Conservation (phyloP, 2,329 filamentous ascomycete genomes). For the Arthrobotrys pseudoclavata region DNA sequence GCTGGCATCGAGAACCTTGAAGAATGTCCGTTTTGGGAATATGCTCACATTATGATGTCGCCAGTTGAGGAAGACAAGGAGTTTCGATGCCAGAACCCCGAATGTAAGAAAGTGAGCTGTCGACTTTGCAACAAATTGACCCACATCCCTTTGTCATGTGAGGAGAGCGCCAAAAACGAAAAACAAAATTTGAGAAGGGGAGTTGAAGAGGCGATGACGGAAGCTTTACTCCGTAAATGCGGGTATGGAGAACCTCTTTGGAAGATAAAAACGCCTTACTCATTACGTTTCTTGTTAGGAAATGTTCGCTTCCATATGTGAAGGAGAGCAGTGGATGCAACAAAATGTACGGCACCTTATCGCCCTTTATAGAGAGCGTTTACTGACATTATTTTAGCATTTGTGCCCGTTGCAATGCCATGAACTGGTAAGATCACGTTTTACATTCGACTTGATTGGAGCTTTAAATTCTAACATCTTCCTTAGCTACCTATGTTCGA, state of each 20-base stretch:
- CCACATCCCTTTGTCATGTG: conserved; percentile 80
- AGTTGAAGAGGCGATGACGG: conserved; percentile 87
- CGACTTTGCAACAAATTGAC: conserved; percentile 77
- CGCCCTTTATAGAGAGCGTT: neutral
- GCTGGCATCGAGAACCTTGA: conserved; percentile 80
- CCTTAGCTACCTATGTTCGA: conserved; percentile 77
- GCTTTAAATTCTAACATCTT: neutral
- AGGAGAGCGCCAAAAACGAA: conserved; percentile 74
- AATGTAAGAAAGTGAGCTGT: conserved; percentile 75
- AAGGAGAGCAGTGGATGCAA: conserved; percentile 82
- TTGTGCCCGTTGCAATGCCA: conserved; percentile 73
- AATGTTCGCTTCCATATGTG: conserved; percentile 80
- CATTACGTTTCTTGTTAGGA: conserved; percentile 63
- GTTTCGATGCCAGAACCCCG: conserved; percentile 78
- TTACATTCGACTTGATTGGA: neutral
- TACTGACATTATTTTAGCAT: conserved; percentile 62
- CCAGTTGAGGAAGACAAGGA: conserved; percentile 77
- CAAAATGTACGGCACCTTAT: conserved; percentile 72
- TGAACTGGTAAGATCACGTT: conserved; percentile 72
- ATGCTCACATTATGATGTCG: conserved; percentile 77
- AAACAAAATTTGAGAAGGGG: conserved; percentile 74
- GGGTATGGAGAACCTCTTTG: conserved; percentile 67
- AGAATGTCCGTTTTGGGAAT: conserved; percentile 85
- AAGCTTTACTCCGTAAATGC: conserved; percentile 81
- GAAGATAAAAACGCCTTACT: conserved; percentile 15